Evolutionary conservation across 1,139 yeast species (phyloP).

Genomic region (Sugiyamaella sp.): DNA sequence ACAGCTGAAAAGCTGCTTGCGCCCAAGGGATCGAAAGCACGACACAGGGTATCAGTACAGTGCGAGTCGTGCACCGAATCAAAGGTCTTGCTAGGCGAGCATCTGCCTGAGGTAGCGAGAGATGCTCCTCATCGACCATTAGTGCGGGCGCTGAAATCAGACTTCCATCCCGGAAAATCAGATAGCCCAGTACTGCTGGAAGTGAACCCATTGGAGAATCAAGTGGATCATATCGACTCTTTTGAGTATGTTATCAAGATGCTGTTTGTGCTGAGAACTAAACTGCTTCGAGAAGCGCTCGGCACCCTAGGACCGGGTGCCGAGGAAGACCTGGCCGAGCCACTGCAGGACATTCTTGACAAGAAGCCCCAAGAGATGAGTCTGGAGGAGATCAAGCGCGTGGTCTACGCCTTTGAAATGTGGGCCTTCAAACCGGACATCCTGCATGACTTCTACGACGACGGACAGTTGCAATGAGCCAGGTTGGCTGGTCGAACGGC

Average conservation of each 20-base stretch:
- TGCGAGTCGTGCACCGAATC: conserved; percentile 56
- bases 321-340: conserved; percentile 54
- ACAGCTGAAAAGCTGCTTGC: conserved; percentile 67
- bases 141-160: conserved; percentile 14
- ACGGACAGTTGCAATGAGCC: too few species aligned
- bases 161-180: conserved; percentile 22
- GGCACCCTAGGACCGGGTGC: conserved; percentile 82
- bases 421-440: conserved; percentile 91
- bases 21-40: conserved; percentile 47
- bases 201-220: conserved; percentile 35
- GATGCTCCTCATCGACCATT: not conserved
- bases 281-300: conserved; percentile 53
- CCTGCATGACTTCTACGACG: conserved; percentile 47
- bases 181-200: conserved; percentile 33
- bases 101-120: not conserved
- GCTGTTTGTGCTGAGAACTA: conserved; percentile 57
- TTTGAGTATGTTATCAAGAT: conserved; percentile 71
- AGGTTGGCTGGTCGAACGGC: too few species aligned
- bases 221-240: conserved; percentile 50
- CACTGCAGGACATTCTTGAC: conserved; percentile 48
- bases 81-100: conserved; percentile 12
- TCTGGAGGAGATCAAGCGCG: conserved; percentile 53
- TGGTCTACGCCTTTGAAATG: conserved; percentile 56
- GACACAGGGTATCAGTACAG: conserved; percentile 63
- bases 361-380: conserved; percentile 55